Percentiles rank a stretch among this genome's conserved stretches.
Evolutionary conservation across 345 rosid species (phyloP).

Genomic region (Garcia nutans): DNA sequence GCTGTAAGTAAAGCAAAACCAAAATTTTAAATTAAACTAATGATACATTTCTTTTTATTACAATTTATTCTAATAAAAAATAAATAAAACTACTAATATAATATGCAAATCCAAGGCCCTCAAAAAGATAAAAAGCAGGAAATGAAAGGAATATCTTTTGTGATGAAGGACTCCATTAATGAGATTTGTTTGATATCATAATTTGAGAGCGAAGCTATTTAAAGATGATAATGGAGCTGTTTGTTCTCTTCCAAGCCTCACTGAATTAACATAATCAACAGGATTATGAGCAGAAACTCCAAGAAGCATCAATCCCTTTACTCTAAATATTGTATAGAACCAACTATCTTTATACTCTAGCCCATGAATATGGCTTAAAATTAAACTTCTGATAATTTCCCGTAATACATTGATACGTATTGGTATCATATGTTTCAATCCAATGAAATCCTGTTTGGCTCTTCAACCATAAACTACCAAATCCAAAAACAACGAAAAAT

Average conservation of each 20-base stretch:
- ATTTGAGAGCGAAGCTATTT: slow-evolving; percentile 4
- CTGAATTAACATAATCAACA: slow-evolving; percentile 66
- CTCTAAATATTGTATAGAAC: slow-evolving; percentile 56
- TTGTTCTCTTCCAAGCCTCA: slow-evolving; percentile 60
- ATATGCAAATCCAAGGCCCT: no score
- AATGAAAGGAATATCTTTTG: no score
- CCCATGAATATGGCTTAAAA: slow-evolving; percentile 49
- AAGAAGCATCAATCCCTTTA: slow-evolving; percentile 56
- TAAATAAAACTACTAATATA: no score
- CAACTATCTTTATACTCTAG: slow-evolving; percentile 67
- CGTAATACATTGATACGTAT: slow-evolving; percentile 53
- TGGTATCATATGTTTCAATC: slow-evolving; percentile 38
- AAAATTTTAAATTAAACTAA: no score
- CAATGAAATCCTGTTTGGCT: slow-evolving; percentile 62
- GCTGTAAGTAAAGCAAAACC: no score
- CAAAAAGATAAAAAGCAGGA: no score
- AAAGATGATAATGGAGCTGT: slow-evolving; percentile 40
- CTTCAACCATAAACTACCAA: slow-evolving; percentile 58
- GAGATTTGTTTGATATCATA: no score
- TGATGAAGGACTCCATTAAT: no score
- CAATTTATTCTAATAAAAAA: no score
- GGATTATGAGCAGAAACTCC: slow-evolving; percentile 71
- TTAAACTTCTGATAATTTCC: slow-evolving; percentile 70
- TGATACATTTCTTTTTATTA: no score
- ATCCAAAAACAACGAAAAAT: slow-evolving; percentile 1